Evolutionary conservation across 116 monocot genomes (phyloP), one percentile per base, ranked within the genome.

Genomic region (Phalaenopsis hybrid): DNA sequence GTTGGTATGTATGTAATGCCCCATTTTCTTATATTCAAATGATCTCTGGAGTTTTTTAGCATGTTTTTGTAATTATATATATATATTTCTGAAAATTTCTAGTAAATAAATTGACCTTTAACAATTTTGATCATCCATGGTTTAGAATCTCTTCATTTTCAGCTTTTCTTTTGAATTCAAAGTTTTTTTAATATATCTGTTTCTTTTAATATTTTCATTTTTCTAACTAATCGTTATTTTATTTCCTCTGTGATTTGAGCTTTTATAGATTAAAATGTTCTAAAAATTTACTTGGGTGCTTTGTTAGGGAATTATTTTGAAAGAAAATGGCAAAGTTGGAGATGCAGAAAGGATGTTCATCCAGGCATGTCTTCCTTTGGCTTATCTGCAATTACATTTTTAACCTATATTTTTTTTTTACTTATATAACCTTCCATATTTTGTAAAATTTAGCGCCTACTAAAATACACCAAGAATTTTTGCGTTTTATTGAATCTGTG

Each of bases 341-440:
- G 94, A 91, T 77, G 94, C 94, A 49, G 92, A 96, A 83, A 91
- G 94, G 78, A 96, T 96, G 96, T 94, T 96, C 78, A 96, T 96
- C 82, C 96, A 96, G 87, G 96, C 20, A 43, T 45, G 45, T 75
- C 44, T 45, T 11, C 6, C 16, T 75, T 75, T 44, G 2, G 6
- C 3, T 28, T 28, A 28, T 28, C 28, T 28, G 28, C 28, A 28
- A 28, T 28, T 28, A 28, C 28, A 28, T 28, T 28, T 28, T 28
- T 28, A 28, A 28, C 28, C 28, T 28, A 28, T 28, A n/a, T n/a
- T n/a, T n/a, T n/a, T n/a, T n/a, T n/a, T n/a, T n/a, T n/a, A n/a
- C n/a, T n/a, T n/a, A n/a, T n/a, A n/a, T n/a, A n/a, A n/a, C n/a
- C n/a, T n/a, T n/a, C n/a, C n/a, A n/a, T n/a, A n/a, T n/a, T n/a